A percentile compares a stretch with the other conserved stretches of the same genome.
These are phyloP conservation scores for Vaccinium macrocarpon DNA, from an alignment of 148 eudicot genomes.

Conservation along the genomic window DNA sequence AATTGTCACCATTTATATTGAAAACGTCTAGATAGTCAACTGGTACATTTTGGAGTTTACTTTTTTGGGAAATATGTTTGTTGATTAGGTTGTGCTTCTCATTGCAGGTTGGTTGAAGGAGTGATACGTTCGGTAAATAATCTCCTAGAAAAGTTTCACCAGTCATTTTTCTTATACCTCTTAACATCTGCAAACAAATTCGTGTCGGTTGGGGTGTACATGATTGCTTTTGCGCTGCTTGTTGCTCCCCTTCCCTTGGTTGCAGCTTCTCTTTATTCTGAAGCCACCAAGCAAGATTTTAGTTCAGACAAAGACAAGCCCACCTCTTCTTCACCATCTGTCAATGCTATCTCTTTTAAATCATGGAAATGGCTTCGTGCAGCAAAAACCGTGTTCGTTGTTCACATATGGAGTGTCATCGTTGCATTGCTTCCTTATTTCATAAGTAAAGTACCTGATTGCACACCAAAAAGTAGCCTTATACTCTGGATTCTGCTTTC, in stretches of 20 bases:
- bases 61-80: background rate
- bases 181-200: constrained; percentile 80
- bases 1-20: background rate
- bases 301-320: constrained; percentile 20
- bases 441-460: constrained; percentile 49
- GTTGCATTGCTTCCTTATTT: constrained; percentile 70
- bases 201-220: constrained; percentile 96
- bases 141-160: constrained; percentile 97
- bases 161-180: constrained; percentile 90
- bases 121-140: constrained; percentile 81
- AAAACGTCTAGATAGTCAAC: background rate
- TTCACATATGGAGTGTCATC: constrained; percentile 71
- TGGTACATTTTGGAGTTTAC: background rate
- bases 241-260: constrained; percentile 86
- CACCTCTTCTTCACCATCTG: constrained; percentile 22
- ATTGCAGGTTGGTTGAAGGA: constrained; percentile 85
- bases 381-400: constrained; percentile 62
- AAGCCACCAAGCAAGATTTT: constrained; percentile 36
- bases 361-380: constrained; percentile 92
- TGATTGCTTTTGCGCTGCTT: constrained; percentile 89
- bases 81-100: constrained; percentile 12
- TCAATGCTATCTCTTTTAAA: constrained; percentile 19
- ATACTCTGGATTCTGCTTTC: constrained; percentile 63
- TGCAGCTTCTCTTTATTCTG: constrained; percentile 88
- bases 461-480: constrained; percentile 44